Percentiles rank a stretch among this genome's conserved stretches.
phyloP scores from a whole-genome alignment of 1,284 basidiomycete species.

The Trichosporon sp. region DNA sequence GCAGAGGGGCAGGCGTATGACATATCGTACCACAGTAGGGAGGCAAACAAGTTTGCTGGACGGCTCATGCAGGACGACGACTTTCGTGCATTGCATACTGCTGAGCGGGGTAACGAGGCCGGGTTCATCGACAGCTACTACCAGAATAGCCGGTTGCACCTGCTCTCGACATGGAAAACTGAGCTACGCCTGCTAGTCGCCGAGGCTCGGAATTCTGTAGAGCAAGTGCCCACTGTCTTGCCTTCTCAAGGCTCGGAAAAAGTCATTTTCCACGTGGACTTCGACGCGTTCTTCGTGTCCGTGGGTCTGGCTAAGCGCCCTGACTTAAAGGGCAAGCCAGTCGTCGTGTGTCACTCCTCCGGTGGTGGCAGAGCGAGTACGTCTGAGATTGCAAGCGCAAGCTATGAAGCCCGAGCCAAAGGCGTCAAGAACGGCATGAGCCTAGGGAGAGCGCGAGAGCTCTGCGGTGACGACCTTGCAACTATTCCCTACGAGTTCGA shows the following conservation, averaged over 20 bases:
- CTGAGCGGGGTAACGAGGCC: constrained; percentile 60
- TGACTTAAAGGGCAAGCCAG: constrained; percentile 74
- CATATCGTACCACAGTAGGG: background rate
- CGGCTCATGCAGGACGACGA: constrained; percentile 70
- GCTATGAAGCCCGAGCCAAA: constrained; percentile 83
- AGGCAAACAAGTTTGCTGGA: constrained; percentile 62
- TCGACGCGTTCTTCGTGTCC: constrained; percentile 95
- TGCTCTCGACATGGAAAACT: constrained; percentile 87
- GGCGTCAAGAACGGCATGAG: constrained; percentile 95
- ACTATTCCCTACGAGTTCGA: constrained; percentile 67
- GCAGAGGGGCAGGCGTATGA: background rate
- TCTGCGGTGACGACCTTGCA: constrained; percentile 58
- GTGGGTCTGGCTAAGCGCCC: constrained; percentile 75
- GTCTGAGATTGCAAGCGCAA: constrained; percentile 89
- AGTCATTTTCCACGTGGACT: constrained; percentile 90
- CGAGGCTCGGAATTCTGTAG: constrained; percentile 57
- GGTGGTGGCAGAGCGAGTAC: constrained; percentile 63
- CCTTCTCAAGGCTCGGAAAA: constrained; percentile 49
- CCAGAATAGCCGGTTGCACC: constrained; percentile 84
- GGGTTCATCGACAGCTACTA: constrained; percentile 88
- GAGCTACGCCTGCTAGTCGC: constrained; percentile 77
- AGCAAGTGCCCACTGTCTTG: constrained; percentile 17
- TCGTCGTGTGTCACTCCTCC: constrained; percentile 92
- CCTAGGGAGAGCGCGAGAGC: constrained; percentile 72
- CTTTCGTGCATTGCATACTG: constrained; percentile 84